Base-by-base conservation (phyloP, 495 filamentous ascomycete genomes). In the Melanomma pulvis-pyrius region DNA sequence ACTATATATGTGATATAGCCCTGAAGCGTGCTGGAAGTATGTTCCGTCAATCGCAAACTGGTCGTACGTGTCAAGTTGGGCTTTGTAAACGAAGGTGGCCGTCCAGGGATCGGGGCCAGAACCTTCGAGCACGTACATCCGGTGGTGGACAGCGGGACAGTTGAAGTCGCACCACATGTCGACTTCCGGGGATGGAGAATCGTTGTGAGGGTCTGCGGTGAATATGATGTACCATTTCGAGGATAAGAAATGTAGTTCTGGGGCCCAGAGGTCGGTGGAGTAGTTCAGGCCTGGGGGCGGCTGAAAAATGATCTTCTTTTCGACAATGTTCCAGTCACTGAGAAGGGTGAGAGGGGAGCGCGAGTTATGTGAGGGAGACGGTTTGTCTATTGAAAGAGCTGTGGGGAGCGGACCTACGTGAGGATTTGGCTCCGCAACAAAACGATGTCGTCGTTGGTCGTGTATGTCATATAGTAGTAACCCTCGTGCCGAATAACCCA, bases 1-100 rank as follows among this genome's bases (percentile, higher is more conserved):
- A 4, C 75, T 79, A 73, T 82, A 83, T 51, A 83, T 75, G 68
- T 83, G 80, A 72, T 82, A 81, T 4, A 82, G 72, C 9, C 74
- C 68, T 11, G 73, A 65, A 1, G 67, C 65, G 56, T 78, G 72
- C 50, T 75, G 73, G 68, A 83, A 80, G 41, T 82, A 83, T 1
- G 80, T 83, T 8, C 81, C 81, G 60, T 83, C 81, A 46, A 83
- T 82, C 19, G 81, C 80, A 61, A 83, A 83, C 71, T 80, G 77
- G 55, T 82, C 80, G 65, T 77, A 83, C 6, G 80, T 83, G 54
- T 83, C 74, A 0, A 83, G 65, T 71, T 79, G 78, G 13, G 75
- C 70, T 36, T 80, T 79, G 73, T 80, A 68, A 12, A 64, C 61
- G 64, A 77, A 83, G 8, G 61, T 74, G 0, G 77, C 74, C 1